Evolutionary conservation across 208 protist genomes (phyloP).

Genomic region (Naegleria fowleri): DNA sequence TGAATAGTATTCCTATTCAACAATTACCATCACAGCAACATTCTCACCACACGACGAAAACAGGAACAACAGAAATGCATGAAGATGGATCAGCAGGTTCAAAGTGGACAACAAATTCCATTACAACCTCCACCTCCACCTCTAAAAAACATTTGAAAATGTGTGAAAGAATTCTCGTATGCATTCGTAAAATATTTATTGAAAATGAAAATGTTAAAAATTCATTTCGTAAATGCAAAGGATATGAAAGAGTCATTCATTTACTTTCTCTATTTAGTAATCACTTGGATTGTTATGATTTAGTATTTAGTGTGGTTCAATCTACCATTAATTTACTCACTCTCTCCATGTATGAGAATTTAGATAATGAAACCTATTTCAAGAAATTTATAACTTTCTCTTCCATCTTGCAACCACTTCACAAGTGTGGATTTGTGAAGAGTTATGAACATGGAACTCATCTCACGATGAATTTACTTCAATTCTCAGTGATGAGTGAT

Average conservation of each 20-base stretch:
- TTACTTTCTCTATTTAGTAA: background rate
- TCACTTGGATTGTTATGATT: background rate
- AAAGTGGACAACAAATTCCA: too few species aligned
- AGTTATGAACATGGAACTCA: background rate
- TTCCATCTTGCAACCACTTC: background rate
- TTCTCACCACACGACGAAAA: too few species aligned
- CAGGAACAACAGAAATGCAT: too few species aligned
- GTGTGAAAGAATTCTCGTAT: background rate
- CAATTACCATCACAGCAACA: too few species aligned
- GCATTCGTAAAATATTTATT: background rate
- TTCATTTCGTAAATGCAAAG: background rate
- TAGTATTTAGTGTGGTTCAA: background rate
- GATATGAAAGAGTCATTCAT: slow-evolving; percentile 4
- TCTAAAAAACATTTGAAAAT: background rate
- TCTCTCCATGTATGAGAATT: background rate
- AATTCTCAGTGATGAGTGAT: background rate
- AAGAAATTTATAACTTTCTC: background rate
- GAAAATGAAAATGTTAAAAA: background rate
- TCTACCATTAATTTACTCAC: background rate
- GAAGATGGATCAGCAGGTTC: too few species aligned
- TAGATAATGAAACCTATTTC: background rate
- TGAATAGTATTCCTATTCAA: too few species aligned
- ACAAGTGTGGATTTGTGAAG: background rate
- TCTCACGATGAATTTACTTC: background rate
- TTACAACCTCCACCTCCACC: too few species aligned